phyloP scores from a whole-genome alignment of 805 yeast genomes.

The Cyberlindnera euphorbiae region DNA sequence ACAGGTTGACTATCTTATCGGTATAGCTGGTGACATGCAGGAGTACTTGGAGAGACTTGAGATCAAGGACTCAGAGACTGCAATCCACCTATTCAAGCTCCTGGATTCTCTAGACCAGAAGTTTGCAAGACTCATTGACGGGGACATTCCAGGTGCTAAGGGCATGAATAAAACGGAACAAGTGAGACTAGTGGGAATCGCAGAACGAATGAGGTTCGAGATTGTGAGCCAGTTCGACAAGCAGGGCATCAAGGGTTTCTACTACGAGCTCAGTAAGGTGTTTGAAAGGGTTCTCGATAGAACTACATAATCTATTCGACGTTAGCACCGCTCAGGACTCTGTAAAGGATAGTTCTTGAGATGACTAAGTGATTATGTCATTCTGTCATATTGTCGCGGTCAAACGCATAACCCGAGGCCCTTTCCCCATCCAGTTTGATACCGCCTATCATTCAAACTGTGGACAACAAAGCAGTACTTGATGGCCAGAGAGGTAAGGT shows the following conservation, averaged over 20 bases:
- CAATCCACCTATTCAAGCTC: slow-evolving; percentile 32
- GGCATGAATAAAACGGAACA: slow-evolving; percentile 43
- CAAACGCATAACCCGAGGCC: no score
- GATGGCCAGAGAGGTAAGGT: no score
- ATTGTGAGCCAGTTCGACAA: slow-evolving; percentile 33
- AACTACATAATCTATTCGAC: slow-evolving; percentile 15
- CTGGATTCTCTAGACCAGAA: slow-evolving; percentile 37
- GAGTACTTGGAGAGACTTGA: slow-evolving; percentile 47
- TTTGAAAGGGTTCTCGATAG: slow-evolving; percentile 40
- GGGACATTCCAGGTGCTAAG: slow-evolving; percentile 29
- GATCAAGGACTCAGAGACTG: slow-evolving; percentile 18
- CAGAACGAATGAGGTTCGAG: slow-evolving; percentile 45
- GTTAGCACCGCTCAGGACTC: no score
- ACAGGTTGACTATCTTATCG: slow-evolving; percentile 57
- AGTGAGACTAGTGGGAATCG: slow-evolving; percentile 48
- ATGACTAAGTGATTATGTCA: background rate
- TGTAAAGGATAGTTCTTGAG: no score
- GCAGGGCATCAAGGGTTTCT: slow-evolving; percentile 35
- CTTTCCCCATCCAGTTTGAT: no score
- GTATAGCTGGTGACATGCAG: slow-evolving; percentile 60
- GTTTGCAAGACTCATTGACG: slow-evolving; percentile 35
- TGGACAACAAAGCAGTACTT: no score
- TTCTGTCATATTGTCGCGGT: background rate
- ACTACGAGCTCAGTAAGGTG: slow-evolving; percentile 39
- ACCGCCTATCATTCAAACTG: no score